Evolutionary conservation across 202 grass and related monocot species (phyloP), one percentile per base, ranked within the genome.

Genomic region (Zizania palustris): DNA sequence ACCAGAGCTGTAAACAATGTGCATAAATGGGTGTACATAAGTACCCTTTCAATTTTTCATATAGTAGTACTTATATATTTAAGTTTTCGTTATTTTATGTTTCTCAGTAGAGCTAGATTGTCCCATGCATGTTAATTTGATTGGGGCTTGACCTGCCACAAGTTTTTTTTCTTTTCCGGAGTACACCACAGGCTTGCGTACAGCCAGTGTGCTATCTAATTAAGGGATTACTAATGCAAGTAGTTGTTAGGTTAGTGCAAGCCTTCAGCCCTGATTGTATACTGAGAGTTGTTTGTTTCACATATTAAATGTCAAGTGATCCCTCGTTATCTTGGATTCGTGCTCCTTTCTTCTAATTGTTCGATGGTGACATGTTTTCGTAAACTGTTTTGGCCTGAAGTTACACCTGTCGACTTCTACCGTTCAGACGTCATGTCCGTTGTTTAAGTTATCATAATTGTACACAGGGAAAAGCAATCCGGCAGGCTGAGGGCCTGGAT

Each of bases 21-120:
- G 76, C 48, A 81, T 49, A 39, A 71, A 80, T 10, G 11, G 58
- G 1, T 64, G 34, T 48, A 58, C 33, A 69, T 18, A 16, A 39
- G 18, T 42, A 12, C 12, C n/a, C 7, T 68, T 50, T 49, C 0
- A 34, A 40, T 74, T 20, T 60, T 67, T 44, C 13, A 15, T 76
- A 33, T 48, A 45, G 42, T 40, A 18, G 5, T 72, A 15, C 16
- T n/a, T 14, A 60, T 50, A 22, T 19, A 18, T 5, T 53, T 69
- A 22, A 2, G 11, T 45, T 34, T 45, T 1, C 22, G n/a, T n/a
- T 65, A 41, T 21, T 72, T 42, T n/a, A 21, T 72, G 11, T 55
- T 72, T 57, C 18, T 67, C 36, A 49, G 49, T 42, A 72, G n/a
- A 41, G 22, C 50, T 42, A 42, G 16, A 56, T 41, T 64, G 33